Conservation (phyloP, 257 asterid genomes). For the Solanum phureja region DNA sequence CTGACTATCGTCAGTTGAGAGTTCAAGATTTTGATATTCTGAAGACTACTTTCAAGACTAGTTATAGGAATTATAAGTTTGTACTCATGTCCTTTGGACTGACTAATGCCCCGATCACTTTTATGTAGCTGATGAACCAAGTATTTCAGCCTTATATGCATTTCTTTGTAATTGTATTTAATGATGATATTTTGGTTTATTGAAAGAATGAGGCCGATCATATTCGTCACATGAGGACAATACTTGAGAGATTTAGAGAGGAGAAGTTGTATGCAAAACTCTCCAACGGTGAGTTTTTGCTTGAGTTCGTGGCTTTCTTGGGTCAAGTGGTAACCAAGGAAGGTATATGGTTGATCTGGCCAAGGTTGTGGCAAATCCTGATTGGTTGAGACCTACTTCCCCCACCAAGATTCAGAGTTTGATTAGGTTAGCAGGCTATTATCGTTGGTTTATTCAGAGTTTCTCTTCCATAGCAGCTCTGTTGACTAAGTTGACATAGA, state of each 20-base stretch:
- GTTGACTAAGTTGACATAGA: neutral
- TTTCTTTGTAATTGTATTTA: neutral
- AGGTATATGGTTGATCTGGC: neutral
- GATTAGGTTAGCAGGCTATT: neutral
- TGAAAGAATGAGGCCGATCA: neutral
- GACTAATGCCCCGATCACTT: neutral
- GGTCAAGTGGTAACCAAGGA: neutral
- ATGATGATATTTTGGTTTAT: neutral
- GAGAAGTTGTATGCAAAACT: neutral
- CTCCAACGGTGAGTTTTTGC: neutral
- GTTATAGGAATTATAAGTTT: neutral
- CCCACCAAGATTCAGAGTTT: neutral
- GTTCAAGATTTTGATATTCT: neutral
- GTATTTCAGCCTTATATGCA: neutral
- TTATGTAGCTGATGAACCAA: neutral
- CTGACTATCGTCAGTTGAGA: neutral
- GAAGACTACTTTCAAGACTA: neutral
- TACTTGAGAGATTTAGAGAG: neutral
- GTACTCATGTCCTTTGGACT: neutral
- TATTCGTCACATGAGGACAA: neutral
- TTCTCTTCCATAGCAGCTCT: neutral
- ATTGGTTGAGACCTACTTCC: neutral
- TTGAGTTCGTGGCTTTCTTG: neutral
- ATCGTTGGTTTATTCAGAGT: no score
- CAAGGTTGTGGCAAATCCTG: neutral